Percentiles rank a stretch among this genome's conserved stretches.
Evolutionary conservation across 495 filamentous ascomycete species (phyloP).

Genomic region (Daldinia decipiens): DNA sequence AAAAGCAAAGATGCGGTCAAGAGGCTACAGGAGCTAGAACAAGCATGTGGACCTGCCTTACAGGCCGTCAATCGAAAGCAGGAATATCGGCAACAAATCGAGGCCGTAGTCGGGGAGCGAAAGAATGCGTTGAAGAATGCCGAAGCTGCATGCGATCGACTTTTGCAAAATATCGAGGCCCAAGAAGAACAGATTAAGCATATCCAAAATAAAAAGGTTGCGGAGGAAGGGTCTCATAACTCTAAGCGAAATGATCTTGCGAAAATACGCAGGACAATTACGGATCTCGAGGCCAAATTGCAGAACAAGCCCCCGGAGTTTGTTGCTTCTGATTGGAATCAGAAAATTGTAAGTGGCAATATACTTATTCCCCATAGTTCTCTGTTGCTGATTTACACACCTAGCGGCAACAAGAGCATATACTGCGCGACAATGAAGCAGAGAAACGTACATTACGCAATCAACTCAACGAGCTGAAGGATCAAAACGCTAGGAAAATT

Average conservation of each 20-base stretch:
- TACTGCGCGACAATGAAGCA: slow-evolving; percentile 56
- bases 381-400: slow-evolving; percentile 7
- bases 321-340: slow-evolving; percentile 62
- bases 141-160: slow-evolving; percentile 63
- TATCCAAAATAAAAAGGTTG: slow-evolving; percentile 63
- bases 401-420: slow-evolving; percentile 61
- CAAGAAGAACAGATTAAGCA: slow-evolving; percentile 66
- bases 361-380: not conserved
- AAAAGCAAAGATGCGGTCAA: slow-evolving; percentile 57
- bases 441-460: slow-evolving; percentile 48
- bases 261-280: slow-evolving; percentile 55
- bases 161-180: slow-evolving; percentile 60
- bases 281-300: slow-evolving; percentile 54
- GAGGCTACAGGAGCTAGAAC: slow-evolving; percentile 66
- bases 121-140: slow-evolving; percentile 61
- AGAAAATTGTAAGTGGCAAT: slow-evolving; percentile 61
- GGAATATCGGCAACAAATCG: slow-evolving; percentile 62
- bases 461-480: slow-evolving; percentile 47
- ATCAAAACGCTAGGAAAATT: slow-evolving; percentile 40
- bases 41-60: slow-evolving; percentile 73
- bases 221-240: slow-evolving; percentile 64
- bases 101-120: slow-evolving; percentile 62
- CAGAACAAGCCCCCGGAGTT: slow-evolving; percentile 60
- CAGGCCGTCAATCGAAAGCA: slow-evolving; percentile 72
- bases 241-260: slow-evolving; percentile 63